A percentile compares a stretch with the other conserved stretches of the same genome.
phyloP scores from a whole-genome alignment of 352 stramenopile species.

The Globisporangium orthogonon region DNA sequence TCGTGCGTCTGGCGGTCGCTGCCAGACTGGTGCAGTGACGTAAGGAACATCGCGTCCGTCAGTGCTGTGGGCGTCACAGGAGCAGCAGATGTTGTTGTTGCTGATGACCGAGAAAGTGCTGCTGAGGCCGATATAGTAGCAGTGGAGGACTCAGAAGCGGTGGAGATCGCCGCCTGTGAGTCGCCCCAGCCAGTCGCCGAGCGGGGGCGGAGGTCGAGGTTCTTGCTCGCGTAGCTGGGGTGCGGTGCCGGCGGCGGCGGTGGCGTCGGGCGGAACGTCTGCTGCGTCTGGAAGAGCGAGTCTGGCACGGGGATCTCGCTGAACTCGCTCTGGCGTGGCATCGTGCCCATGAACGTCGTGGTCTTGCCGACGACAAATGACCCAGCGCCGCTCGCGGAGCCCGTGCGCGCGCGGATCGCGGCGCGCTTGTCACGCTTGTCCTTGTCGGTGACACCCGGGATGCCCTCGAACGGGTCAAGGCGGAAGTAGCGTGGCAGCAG shows the following conservation, averaged over 20 bases:
- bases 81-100: constrained; percentile 9
- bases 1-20: neutral
- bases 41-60: constrained; percentile 42
- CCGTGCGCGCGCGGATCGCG: neutral
- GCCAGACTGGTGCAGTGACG: constrained; percentile 28
- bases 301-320: constrained; percentile 43
- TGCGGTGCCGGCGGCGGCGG: constrained; percentile 7
- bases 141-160: neutral
- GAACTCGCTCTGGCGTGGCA: constrained; percentile 48
- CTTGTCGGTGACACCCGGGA: constrained; percentile 9
- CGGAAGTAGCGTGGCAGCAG: constrained; percentile 60
- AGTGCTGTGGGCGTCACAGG: constrained; percentile 15
- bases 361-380: constrained; percentile 23
- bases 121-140: too few species aligned
- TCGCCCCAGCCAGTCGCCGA: constrained; percentile 5
- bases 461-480: constrained; percentile 32
- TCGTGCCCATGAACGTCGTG: constrained; percentile 50
- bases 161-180: neutral
- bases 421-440: neutral
- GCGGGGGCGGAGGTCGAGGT: constrained; percentile 2
- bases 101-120: constrained; percentile 3
- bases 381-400: neutral
- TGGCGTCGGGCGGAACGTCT: constrained; percentile 14
- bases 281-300: constrained; percentile 40
- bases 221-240: constrained; percentile 17